A percentile compares a stretch with the other conserved stretches of the same genome.
phyloP scores from a whole-genome alignment of 306 rosid species.

The Dryas drummondii region DNA sequence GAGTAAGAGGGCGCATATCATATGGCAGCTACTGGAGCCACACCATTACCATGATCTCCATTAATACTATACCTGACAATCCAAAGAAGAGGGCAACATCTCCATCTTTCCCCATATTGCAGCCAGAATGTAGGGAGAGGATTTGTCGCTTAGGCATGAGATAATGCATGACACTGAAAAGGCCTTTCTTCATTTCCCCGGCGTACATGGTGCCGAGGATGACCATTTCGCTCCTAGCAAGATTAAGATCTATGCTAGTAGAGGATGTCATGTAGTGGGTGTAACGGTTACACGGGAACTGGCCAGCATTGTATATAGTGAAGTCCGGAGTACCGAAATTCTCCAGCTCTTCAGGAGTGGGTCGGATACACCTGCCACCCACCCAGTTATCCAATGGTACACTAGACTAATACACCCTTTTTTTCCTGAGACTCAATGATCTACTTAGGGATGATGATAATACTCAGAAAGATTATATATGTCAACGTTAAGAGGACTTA shows the following conservation, averaged over 20 bases:
- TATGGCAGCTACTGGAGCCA: slow-evolving; percentile 20
- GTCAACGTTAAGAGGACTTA: slow-evolving; percentile 37
- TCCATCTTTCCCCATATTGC: slow-evolving; percentile 80
- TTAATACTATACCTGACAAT: slow-evolving; percentile 72
- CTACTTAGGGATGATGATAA: slow-evolving; percentile 15
- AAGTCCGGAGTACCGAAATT: slow-evolving; percentile 86
- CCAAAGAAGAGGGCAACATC: slow-evolving; percentile 97
- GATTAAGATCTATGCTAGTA: slow-evolving; percentile 81
- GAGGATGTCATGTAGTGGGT: slow-evolving; percentile 97
- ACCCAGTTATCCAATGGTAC: slow-evolving; percentile 71
- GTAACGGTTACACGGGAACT: slow-evolving; percentile 89
- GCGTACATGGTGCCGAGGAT: slow-evolving; percentile 95
- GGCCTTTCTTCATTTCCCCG: slow-evolving; percentile 96
- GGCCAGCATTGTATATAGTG: slow-evolving; percentile 93
- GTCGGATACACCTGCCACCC: slow-evolving; percentile 90
- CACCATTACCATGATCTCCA: slow-evolving; percentile 5
- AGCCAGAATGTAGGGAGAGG: slow-evolving; percentile 90
- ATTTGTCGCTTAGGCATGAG: slow-evolving; percentile 83
- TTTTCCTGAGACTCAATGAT: slow-evolving; percentile 10
- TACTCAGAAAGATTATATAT: slow-evolving; percentile 15
- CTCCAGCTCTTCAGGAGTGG: slow-evolving; percentile 88
- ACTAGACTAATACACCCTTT: slow-evolving; percentile 33
- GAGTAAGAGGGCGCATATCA: slow-evolving; percentile 24
- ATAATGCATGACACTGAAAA: slow-evolving; percentile 88
- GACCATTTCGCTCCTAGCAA: slow-evolving; percentile 86